Base-by-base conservation (phyloP, 2,329 filamentous ascomycete species). In the Cadophora luteo-olivacea region DNA sequence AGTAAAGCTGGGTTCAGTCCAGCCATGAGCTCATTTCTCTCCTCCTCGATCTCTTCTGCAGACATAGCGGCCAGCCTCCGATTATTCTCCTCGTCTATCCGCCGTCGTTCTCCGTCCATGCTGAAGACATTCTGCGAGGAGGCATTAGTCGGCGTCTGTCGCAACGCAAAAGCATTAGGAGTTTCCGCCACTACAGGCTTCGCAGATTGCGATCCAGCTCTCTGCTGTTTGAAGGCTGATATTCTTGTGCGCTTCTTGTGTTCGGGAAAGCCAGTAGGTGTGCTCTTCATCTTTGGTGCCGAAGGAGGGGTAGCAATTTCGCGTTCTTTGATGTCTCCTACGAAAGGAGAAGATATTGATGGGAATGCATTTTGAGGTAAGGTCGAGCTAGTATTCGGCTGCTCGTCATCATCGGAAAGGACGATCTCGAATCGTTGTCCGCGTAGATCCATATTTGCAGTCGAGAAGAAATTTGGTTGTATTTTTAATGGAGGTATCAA, bases 41-140 rank as follows among this genome's bases (percentile, higher is more conserved):
- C 94, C 73, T 90, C 84, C 70, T 92, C 89, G 68, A 98, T 97
- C 79, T 97, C 93, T 48, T 88, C 86, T 0, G 88, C 82, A 1
- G 91, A 92, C 96, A 99, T 97, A 32, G 84, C 83, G 16, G 89
- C 89, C 58, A 99, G 79, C 69, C 87, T 87, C 68, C 89, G 85
- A 55, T 82, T 87, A 76, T 98, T 99, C 78, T 98, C 94, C 73
- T 89, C 85, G 75, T 95, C 92, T 78, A 99, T 98, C 5, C 86
- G 84, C 70, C 82, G 82, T 75, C 87, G 89, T 76, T 97, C 94
- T 54, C 85, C 83, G 12, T 84, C 82, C 70, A 77, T 77, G 49
- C 70, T 74, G 41, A 58, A 70, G 66, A 70, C 65, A 68, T 74
- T 66, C 48, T 76, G 71, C 41, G 70, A 66, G 38, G 69, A 68